Conservation (phyloP, 768 basidiomycete genomes). For the Boletus subparvulus region DNA sequence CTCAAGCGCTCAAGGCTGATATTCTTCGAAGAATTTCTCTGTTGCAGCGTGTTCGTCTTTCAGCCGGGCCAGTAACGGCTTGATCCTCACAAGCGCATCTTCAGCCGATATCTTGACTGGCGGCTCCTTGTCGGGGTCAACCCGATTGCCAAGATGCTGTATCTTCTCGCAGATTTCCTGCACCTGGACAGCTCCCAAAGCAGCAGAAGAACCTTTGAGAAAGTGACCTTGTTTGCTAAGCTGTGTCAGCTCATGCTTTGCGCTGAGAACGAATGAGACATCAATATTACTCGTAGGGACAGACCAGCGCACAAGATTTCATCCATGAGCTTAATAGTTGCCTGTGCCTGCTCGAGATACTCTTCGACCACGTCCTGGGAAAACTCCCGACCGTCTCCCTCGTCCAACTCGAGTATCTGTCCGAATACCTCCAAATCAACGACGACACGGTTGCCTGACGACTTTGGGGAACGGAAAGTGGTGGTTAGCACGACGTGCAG, state of each 20-base stretch:
- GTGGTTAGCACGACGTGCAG: conserved; percentile 8
- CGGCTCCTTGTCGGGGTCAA: conserved; percentile 53
- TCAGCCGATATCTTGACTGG: conserved; percentile 41
- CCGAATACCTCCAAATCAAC: conserved; percentile 80
- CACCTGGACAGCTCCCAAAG: conserved; percentile 81
- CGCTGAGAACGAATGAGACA: conserved; percentile 39
- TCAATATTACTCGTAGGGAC: conserved; percentile 10
- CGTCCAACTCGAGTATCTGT: conserved; percentile 92
- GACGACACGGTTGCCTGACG: conserved; percentile 29
- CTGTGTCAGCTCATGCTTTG: conserved; percentile 53
- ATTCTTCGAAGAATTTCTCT: conserved; percentile 39
- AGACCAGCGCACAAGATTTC: conserved; percentile 63
- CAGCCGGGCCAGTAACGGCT: conserved; percentile 52
- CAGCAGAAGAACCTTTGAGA: conserved; percentile 96
- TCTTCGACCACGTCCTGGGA: conserved; percentile 73
- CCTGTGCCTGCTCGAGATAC: conserved; percentile 77
- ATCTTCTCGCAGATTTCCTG: conserved; percentile 87
- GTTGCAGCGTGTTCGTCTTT: conserved; percentile 70
- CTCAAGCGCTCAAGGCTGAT: conserved; percentile 1
- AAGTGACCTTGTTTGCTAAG: conserved; percentile 87
- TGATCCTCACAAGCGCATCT: conserved; percentile 61
- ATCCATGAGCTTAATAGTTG: conserved; percentile 80
- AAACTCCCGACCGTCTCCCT: conserved; percentile 76
- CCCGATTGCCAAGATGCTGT: conserved; percentile 74
- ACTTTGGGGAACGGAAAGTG: conserved; percentile 3